Base-by-base conservation (phyloP, 2,329 filamentous ascomycete genomes). In the Ramularia collo-cygni region DNA sequence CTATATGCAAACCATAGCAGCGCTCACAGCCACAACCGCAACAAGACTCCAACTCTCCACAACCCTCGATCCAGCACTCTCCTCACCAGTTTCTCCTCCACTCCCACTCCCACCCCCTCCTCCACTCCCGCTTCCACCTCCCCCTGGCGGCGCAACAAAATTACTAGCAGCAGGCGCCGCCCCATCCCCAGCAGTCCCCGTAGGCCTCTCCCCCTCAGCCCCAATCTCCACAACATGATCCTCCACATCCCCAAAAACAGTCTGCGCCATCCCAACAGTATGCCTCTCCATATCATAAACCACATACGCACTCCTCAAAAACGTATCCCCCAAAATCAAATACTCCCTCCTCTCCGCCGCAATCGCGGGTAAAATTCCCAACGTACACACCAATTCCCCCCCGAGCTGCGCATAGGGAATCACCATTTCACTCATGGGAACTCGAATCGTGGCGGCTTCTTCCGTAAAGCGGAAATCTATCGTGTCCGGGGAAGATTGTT, bases 221-320 rank as follows among this genome's bases (percentile, higher is more conserved):
- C 63, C 63, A 38, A 80, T 79, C 52, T 79, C 75, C 41, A 70
- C 46, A 28, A 79, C 59, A 44, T 72, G 65, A 47, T 69, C 63
- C 13, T 55, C 56, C 0, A 71, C 72, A 4, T 70, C 63, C 52
- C 79, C 76, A 64, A 79, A 79, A 42, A 71, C 71, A 2, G 76
- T 78, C 50, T 75, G 74, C 3, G 76, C 76, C 13, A 80, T 58
- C 2, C 72, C 75, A 48, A 80, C 77, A 53, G 77, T 65, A 55
- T 80, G 77, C 58, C 75, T 76, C 18, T 57, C 59, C 13, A 80
- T 63, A 47, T 80, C 75, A 57, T 79, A 80, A 4, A 80, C 76
- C 37, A 79, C 74, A 52, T 80, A 80, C 4, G 76, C 76, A 40
- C 69, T 75, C 40, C 76, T 72, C n/a, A 81, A 61, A 62, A 80